Base-by-base conservation (phyloP, 768 basidiomycete species). In the Auricularia heimuer region DNA sequence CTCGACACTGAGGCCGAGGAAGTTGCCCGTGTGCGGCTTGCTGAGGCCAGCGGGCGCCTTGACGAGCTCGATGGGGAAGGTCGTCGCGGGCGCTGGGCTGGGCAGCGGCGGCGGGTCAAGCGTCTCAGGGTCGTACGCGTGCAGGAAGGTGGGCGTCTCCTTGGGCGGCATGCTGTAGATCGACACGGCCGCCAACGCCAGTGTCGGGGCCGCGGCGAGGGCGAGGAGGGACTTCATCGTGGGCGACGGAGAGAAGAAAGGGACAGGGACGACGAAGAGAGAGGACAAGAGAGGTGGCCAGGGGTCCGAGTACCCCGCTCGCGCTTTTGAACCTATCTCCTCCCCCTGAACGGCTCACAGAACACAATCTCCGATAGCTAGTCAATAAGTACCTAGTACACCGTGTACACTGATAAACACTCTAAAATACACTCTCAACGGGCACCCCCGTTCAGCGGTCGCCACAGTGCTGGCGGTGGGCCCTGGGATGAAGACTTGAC, bases 1-100 rank as follows among this genome's bases (percentile, higher is more conserved):
- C 72, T 88, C 86, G 37, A 88, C 76, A 1, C 80, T 82, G 67
- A 87, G 87, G 0, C 86, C 86, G 62, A 85, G 72, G 47, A 81
- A 81, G 21, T 83, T 80, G 29, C 84, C 85, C 21, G 73, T 71
- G 63, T 79, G 77, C 3, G 73, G 72, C 61, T 80, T 80, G 1
- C 79, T 79, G 45, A 85, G 67, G 4, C 74, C 75, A 4, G 66
- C 62, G 54, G 56, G 54, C 3, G 29, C 21, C 10, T 54, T 62
- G 29, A 44, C 56, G 39, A 86, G 73, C 63, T 78, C 74, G 2
- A 87, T 68, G 18, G 73, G 73, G 67, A 85, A 85, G 37, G 77
- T 72, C 1, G 71, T 78, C 6, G 78, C 70, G 6, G 81, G 75
- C 0, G 78, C 69, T 2, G 82, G 80, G 61, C 73, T 73, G 1